Evolutionary conservation across 345 rosid species (phyloP).

Genomic region (Aegle marmelos): DNA sequence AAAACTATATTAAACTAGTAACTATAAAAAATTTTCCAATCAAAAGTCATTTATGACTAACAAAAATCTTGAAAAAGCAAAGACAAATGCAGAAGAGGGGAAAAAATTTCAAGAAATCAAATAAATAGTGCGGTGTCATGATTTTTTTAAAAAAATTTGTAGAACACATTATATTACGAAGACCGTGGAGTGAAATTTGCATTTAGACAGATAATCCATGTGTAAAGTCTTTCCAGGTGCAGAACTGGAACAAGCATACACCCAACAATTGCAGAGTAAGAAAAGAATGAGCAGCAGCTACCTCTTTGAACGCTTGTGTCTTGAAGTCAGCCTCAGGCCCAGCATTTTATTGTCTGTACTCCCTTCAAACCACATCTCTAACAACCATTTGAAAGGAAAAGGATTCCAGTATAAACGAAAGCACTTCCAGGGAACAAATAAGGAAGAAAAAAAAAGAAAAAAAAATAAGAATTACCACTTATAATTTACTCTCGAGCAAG

Average conservation of each 20-base stretch:
- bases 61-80: constrained; percentile 14
- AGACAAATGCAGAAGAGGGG: neutral
- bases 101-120: neutral
- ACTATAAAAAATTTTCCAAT: neutral
- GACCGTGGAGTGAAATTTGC: constrained; percentile 1
- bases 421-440: constrained; percentile 9
- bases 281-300: constrained; percentile 26
- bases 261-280: constrained; percentile 26
- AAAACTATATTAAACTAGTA: too few relatives aligned
- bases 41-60: constrained; percentile 9
- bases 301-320: constrained; percentile 93
- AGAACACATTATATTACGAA: neutral
- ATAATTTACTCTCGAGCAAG: neutral
- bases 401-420: constrained; percentile 14
- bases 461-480: neutral
- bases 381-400: constrained; percentile 20
- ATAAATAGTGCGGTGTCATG: constrained; percentile 1
- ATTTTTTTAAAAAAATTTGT: neutral
- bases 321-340: constrained; percentile 47
- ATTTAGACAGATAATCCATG: constrained; percentile 7
- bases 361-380: constrained; percentile 56
- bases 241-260: constrained; percentile 15
- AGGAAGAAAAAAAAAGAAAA: neutral
- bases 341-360: constrained; percentile 43
- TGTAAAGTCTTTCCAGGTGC: constrained; percentile 29